Conservation (phyloP, 176 grass and related monocot species). For the Alloteropsis semialata region DNA sequence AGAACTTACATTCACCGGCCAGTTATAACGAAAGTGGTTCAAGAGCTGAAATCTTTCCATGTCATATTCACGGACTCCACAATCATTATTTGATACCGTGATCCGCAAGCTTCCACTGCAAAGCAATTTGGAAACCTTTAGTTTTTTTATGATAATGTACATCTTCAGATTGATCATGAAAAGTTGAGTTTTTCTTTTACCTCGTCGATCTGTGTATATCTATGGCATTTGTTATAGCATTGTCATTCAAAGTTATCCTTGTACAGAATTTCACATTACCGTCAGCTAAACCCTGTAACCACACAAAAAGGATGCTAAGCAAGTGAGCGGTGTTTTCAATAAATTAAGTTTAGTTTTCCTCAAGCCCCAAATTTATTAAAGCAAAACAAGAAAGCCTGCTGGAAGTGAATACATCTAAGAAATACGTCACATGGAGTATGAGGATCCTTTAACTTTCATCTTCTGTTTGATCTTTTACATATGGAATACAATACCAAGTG, state of each 20-base stretch:
- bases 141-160: conserved; percentile 11
- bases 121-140: conserved; percentile 29
- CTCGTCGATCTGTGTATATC: conserved; percentile 72
- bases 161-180: background rate
- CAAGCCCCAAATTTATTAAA: background rate
- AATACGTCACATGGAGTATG: conserved; percentile 1
- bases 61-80: conserved; percentile 73
- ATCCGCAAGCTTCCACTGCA: conserved; percentile 67
- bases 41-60: conserved; percentile 78
- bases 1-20: conserved; percentile 91
- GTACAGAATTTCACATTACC: conserved; percentile 67
- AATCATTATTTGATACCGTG: conserved; percentile 90
- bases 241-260: conserved; percentile 77
- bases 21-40: conserved; percentile 75
- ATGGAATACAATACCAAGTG: background rate
- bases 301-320: conserved; percentile 6
- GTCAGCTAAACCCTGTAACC: conserved; percentile 56
- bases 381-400: background rate
- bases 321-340: background rate
- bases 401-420: background rate
- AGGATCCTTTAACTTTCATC: background rate
- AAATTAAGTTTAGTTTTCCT: background rate
- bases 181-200: conserved; percentile 38
- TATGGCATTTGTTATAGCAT: conserved; percentile 92
- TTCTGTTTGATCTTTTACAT: background rate